Evolutionary conservation across 164 flowering plant genomes (phyloP).

Genomic region (Aristolochia fimbriata): DNA sequence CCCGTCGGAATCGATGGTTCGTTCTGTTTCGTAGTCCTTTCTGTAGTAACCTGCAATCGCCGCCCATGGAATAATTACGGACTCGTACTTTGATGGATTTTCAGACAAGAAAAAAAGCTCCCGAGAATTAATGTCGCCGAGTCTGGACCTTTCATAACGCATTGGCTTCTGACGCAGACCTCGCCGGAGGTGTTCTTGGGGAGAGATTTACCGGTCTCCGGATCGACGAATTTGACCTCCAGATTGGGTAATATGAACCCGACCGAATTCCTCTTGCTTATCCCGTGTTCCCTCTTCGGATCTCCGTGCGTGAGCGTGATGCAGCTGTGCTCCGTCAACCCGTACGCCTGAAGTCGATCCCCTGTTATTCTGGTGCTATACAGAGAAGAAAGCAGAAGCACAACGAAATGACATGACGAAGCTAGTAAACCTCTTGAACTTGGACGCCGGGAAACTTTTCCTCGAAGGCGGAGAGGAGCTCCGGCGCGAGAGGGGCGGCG

Average conservation of each 20-base stretch:
- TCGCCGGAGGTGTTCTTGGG: slow-evolving; percentile 79
- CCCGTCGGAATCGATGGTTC: slow-evolving; percentile 58
- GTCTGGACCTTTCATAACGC: slow-evolving; percentile 95
- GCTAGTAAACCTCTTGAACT: slow-evolving; percentile 66
- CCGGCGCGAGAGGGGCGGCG: slow-evolving; percentile 90
- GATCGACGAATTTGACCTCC: slow-evolving; percentile 85
- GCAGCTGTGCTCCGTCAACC: slow-evolving; percentile 97
- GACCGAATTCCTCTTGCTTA: slow-evolving; percentile 73
- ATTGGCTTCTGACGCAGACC: slow-evolving; percentile 87
- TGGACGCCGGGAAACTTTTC: slow-evolving; percentile 78
- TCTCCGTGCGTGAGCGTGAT: slow-evolving; percentile 75
- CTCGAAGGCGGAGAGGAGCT: slow-evolving; percentile 58
- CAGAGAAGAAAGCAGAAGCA: too few species aligned
- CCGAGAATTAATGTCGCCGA: too few species aligned
- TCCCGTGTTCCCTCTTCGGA: slow-evolving; percentile 26
- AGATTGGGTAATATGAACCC: slow-evolving; percentile 89
- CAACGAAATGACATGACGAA: too few species aligned
- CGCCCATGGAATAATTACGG: neutral
- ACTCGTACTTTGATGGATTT: neutral
- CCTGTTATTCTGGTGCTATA: too few species aligned
- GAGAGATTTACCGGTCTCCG: slow-evolving; percentile 62
- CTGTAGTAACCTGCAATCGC: slow-evolving; percentile 60
- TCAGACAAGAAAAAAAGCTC: neutral
- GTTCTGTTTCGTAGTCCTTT: slow-evolving; percentile 62
- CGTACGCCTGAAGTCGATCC: slow-evolving; percentile 49